Base-by-base conservation (phyloP, 2,329 filamentous ascomycete genomes). In the Colletotrichum phormii region DNA sequence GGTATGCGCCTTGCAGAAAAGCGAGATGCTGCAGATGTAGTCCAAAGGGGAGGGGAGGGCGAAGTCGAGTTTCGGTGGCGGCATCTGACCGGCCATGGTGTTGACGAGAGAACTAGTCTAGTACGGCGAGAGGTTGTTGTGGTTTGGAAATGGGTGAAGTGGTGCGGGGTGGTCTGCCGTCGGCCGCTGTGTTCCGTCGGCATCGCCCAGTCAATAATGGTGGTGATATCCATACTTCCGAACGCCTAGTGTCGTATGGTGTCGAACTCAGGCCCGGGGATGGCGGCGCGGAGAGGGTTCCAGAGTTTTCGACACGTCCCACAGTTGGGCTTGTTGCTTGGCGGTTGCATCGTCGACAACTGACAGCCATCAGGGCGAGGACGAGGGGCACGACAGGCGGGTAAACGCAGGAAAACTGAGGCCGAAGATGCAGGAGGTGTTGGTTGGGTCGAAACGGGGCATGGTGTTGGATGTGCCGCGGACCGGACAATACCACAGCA, bases 361-460 rank as follows among this genome's bases (percentile, higher is more conserved):
- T 26, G 60, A 70, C 54, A 64, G 59, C 65, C 65, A 31, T 37
- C 64, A 62, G 69, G 58, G 37, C n/a, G 29, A 37, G 42, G 61
- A 35, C 26, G 26, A 49, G 67, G 55, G 42, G 55, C 63, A 71
- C 68, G 46, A 33, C 53, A 68, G 60, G 67, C 33, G 60, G 42
- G 46, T 46, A 54, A 37, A n/a, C 53, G 65, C 65, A 69, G 65
- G 8, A 53, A 55, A 31, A 49, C 15, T 42, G 66, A 67, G 60
- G 33, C 64, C 58, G 33, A 55, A 66, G 64, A 68, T 35, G 65
- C 64, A 59, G 42, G 53, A 42, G 33, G 13, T 6, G 24, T 51
- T 33, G 58, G 64, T 72, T 72, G 69, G 69, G 69, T 69, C 59
- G 64, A 72, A 69, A 63, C 63, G 58, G 42, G 51, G 24, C 31